Evolutionary conservation across 148 eudicot genomes (phyloP).

Genomic region (Cornus controversa): DNA sequence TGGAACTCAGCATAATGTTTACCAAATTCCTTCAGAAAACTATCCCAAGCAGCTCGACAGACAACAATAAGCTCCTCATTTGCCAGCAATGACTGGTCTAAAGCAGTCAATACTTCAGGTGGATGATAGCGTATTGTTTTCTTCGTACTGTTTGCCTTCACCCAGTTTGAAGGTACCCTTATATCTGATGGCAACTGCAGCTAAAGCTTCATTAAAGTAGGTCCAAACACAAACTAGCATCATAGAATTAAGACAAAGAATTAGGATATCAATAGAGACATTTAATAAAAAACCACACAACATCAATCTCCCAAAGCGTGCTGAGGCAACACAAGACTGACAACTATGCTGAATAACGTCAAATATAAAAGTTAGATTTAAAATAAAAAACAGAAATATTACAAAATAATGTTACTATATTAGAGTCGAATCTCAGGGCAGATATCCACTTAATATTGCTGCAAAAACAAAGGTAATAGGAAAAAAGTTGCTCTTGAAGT

Average conservation of each 20-base stretch:
- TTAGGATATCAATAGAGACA: neutral
- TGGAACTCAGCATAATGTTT: constrained; percentile 69
- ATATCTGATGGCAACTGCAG: constrained; percentile 70
- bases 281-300: neutral
- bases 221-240: neutral
- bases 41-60: constrained; percentile 78
- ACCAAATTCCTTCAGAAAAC: constrained; percentile 59
- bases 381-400: neutral
- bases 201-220: constrained; percentile 6
- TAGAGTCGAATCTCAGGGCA: neutral
- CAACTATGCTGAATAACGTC: neutral
- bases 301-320: neutral
- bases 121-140: constrained; percentile 92
- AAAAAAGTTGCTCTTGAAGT: too few relatives aligned
- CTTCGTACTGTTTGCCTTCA: constrained; percentile 90
- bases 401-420: neutral
- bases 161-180: constrained; percentile 83
- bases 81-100: constrained; percentile 73
- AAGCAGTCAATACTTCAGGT: constrained; percentile 72
- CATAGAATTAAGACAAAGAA: neutral
- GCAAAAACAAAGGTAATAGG: neutral
- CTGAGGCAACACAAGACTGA: neutral
- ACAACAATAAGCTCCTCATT: constrained; percentile 74
- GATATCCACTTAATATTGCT: neutral
- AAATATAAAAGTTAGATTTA: neutral